A percentile compares a stretch with the other conserved stretches of the same genome.
Conservation (phyloP, 495 filamentous ascomycete species). For the Xylaria venustula region DNA sequence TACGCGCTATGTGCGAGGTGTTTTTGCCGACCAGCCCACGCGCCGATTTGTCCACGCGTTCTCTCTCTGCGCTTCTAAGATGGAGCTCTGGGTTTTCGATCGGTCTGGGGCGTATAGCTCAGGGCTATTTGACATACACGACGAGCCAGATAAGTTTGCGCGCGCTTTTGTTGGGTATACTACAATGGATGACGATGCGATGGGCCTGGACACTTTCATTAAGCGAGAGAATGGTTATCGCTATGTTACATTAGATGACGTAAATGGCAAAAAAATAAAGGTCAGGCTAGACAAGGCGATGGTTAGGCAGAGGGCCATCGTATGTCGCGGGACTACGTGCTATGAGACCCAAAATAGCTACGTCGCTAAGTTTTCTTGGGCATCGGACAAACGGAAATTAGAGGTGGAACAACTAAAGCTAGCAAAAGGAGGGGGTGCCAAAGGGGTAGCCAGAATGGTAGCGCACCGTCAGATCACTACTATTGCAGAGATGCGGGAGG, state of each 20-base stretch:
- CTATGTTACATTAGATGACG: not conserved
- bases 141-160: constrained; percentile 22
- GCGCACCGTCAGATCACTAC: constrained; percentile 11
- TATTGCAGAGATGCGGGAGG: constrained; percentile 5
- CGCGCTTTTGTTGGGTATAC: constrained; percentile 28
- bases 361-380: constrained; percentile 15
- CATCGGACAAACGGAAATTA: not conserved
- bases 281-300: not conserved
- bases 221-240: constrained; percentile 9
- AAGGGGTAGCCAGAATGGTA: not conserved
- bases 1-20: not conserved
- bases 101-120: constrained; percentile 36
- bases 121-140: constrained; percentile 32
- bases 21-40: constrained; percentile 13
- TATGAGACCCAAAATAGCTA: not conserved
- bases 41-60: constrained; percentile 34
- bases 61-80: constrained; percentile 21
- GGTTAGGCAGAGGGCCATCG: not conserved
- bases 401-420: constrained; percentile 8
- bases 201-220: constrained; percentile 24
- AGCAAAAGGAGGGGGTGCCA: not conserved
- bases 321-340: constrained; percentile 11
- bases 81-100: constrained; percentile 40
- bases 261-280: not conserved
- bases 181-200: constrained; percentile 26